These are phyloP conservation scores for Mycena haematopus DNA, from an alignment of 768 basidiomycete genomes.

Conservation along the genomic window DNA sequence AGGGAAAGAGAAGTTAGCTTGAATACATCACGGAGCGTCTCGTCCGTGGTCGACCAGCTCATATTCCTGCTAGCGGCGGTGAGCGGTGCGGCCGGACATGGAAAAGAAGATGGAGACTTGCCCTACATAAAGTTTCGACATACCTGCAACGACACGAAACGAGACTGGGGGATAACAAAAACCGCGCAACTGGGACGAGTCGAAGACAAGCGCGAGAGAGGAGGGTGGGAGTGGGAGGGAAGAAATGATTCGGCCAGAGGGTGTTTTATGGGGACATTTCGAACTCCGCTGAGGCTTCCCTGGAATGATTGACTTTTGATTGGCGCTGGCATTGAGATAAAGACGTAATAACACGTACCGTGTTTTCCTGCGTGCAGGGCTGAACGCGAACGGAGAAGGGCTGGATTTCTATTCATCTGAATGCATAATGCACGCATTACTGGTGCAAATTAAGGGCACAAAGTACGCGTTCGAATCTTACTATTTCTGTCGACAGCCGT, in stretches of 20 bases:
- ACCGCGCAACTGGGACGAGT: conserved; percentile 11
- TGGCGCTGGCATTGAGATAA: background rate
- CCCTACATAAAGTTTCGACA: conserved; percentile 29
- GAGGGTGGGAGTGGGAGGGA: conserved; percentile 8
- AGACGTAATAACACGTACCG: conserved; percentile 10
- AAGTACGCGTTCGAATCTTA: background rate
- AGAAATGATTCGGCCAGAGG: background rate
- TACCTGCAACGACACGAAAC: conserved; percentile 14
- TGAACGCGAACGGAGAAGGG: background rate
- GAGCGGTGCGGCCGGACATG: background rate
- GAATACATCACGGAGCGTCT: conserved; percentile 64
- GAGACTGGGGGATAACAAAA: background rate
- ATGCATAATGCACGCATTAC: background rate
- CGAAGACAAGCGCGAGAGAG: background rate
- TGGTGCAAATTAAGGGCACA: background rate
- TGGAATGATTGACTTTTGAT: conserved; percentile 8
- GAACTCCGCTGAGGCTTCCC: conserved; percentile 17
- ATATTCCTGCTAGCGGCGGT: conserved; percentile 71
- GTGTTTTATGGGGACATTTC: conserved; percentile 6
- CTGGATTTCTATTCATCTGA: no score
- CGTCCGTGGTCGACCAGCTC: conserved; percentile 79
- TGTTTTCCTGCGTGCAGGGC: background rate
- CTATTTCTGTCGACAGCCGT: background rate
- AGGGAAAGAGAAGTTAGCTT: conserved; percentile 18
- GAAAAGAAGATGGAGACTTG: background rate